phyloP scores from a whole-genome alignment of 306 rosid genomes.

The Mimosa pudica region DNA sequence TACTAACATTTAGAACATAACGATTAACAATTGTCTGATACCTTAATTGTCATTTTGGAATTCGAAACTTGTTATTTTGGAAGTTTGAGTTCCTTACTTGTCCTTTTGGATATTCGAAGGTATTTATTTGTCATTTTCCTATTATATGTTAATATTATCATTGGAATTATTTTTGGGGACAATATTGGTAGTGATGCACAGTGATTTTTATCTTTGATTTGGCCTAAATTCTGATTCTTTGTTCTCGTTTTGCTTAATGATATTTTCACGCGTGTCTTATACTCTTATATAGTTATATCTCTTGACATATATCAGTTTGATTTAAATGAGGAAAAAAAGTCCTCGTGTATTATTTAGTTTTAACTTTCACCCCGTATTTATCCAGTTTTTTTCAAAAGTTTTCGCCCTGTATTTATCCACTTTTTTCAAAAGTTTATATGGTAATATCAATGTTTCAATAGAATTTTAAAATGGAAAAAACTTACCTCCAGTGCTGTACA shows the following conservation, averaged over 20 bases:
- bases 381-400: neutral
- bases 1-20: too few species aligned
- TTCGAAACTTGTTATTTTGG: too few species aligned
- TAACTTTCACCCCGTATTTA: neutral
- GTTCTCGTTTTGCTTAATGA: neutral
- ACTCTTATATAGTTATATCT: neutral
- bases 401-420: neutral
- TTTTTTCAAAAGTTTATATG: too few species aligned
- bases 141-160: too few species aligned
- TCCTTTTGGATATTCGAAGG: too few species aligned
- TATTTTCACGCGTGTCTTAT: neutral
- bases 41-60: too few species aligned
- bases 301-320: neutral
- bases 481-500: too few species aligned
- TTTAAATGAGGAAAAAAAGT: too few species aligned
- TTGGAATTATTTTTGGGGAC: neutral
- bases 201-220: slow-evolving; percentile 39
- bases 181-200: neutral
- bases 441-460: neutral
- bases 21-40: too few species aligned
- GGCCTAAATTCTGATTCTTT: slow-evolving; percentile 27
- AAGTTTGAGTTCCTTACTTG: too few species aligned
- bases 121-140: too few species aligned
- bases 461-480: too few species aligned
- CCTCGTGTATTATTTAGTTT: neutral